These are phyloP conservation scores for Xylaria acuta DNA, from an alignment of 495 filamentous ascomycete genomes.

Conservation along the genomic window DNA sequence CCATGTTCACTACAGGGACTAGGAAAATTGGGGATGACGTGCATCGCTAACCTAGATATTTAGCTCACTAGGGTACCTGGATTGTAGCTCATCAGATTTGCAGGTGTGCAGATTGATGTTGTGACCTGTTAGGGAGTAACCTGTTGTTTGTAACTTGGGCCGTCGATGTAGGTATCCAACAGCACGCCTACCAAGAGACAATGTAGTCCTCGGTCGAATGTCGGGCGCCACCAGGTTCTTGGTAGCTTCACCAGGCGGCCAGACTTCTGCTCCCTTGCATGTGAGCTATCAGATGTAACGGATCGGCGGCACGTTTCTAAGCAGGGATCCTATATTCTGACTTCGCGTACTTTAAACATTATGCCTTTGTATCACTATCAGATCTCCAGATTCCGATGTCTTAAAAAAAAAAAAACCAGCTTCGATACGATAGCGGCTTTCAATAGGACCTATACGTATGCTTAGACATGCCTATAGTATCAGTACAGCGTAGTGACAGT, in stretches of 20 bases:
- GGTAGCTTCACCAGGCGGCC: background rate
- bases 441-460: background rate
- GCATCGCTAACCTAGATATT: conserved; percentile 10
- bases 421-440: background rate
- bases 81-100: background rate
- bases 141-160: background rate
- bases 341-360: background rate
- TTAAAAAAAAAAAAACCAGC: background rate
- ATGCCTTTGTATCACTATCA: background rate
- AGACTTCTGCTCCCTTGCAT: conserved; percentile 1
- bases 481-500: background rate
- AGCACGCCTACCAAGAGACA: conserved; percentile 1
- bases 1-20: background rate
- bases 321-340: background rate
- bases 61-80: background rate
- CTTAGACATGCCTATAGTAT: background rate
- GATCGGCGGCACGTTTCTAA: background rate
- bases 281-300: conserved; percentile 1
- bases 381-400: background rate
- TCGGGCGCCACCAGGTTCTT: conserved; percentile 5
- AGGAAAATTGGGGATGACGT: conserved; percentile 8
- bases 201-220: conserved; percentile 13
- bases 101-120: no score
- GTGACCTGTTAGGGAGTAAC: background rate
- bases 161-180: background rate